Evolutionary conservation across 2,329 filamentous ascomycete species (phyloP).

Genomic region (Didymella arachidicola): DNA sequence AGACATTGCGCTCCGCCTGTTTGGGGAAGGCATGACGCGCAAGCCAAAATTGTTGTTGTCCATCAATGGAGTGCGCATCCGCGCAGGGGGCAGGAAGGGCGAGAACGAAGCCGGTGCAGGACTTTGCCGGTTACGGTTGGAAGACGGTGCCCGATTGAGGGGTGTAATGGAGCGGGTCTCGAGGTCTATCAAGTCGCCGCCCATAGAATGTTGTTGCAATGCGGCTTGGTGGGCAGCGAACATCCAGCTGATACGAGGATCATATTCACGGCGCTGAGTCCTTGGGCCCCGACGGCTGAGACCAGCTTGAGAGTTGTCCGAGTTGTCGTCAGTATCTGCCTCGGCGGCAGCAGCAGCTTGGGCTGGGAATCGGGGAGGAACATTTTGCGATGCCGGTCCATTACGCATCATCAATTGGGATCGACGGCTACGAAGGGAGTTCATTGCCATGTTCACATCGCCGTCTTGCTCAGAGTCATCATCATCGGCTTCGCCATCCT

Average conservation of each 20-base stretch:
- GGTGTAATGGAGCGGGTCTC: conserved; percentile 51
- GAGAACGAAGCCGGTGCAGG: conserved; percentile 47
- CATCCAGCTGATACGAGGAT: conserved; percentile 53
- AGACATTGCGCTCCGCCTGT: conserved; percentile 37
- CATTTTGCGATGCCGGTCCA: conserved; percentile 32
- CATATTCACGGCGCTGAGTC: conserved; percentile 46
- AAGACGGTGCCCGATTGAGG: conserved; percentile 49
- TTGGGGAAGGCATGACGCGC: conserved; percentile 43
- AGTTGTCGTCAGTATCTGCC: conserved; percentile 50
- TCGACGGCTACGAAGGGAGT: conserved; percentile 43
- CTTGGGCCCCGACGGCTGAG: conserved; percentile 33
- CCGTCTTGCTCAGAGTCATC: conserved; percentile 53
- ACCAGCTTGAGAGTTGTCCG: conserved; percentile 49
- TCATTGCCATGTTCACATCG: conserved; percentile 48
- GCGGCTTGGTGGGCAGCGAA: conserved; percentile 53
- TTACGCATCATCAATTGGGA: conserved; percentile 48
- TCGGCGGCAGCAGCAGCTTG: conserved; percentile 40
- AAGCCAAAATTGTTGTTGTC: conserved; percentile 37
- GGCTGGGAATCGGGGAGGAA: conserved; percentile 36
- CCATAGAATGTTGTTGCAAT: conserved; percentile 45
- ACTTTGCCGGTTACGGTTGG: conserved; percentile 50
- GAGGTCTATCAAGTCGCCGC: conserved; percentile 45
- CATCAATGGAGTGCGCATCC: conserved; percentile 47
- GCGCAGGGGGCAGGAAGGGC: conserved; percentile 44
- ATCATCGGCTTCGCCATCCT: conserved; percentile 54